A percentile compares a stretch with the other conserved stretches of the same genome.
phyloP scores from a whole-genome alignment of 768 basidiomycete species.

The Brasilioporus rufonigricans region DNA sequence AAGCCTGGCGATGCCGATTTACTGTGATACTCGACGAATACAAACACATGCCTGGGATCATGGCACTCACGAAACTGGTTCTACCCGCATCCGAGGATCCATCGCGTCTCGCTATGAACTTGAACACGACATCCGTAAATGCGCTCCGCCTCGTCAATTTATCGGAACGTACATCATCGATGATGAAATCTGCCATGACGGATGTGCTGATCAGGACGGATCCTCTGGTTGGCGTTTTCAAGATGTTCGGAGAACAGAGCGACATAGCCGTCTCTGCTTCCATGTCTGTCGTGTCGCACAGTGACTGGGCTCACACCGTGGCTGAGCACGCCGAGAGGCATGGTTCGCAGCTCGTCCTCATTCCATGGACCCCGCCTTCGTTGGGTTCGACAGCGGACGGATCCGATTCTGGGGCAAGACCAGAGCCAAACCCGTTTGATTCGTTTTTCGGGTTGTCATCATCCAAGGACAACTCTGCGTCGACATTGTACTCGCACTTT shows the following conservation, averaged over 20 bases:
- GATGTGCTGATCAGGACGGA: slow-evolving; percentile 70
- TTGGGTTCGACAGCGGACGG: slow-evolving; percentile 27
- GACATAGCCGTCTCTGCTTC: slow-evolving; percentile 62
- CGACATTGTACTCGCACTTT: slow-evolving; percentile 74
- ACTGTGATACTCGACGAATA: slow-evolving; percentile 89
- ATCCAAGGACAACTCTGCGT: slow-evolving; percentile 46
- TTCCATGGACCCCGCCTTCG: slow-evolving; percentile 74
- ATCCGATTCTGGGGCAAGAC: slow-evolving; percentile 23
- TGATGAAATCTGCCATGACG: slow-evolving; percentile 77
- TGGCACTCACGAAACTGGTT: slow-evolving; percentile 85
- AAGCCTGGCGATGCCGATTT: slow-evolving; percentile 45
- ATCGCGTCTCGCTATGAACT: background rate
- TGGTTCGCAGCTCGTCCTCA: slow-evolving; percentile 69
- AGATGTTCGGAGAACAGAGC: slow-evolving; percentile 74
- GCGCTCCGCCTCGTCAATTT: slow-evolving; percentile 88
- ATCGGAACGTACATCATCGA: slow-evolving; percentile 82
- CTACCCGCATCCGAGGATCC: slow-evolving; percentile 36
- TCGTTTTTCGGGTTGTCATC: slow-evolving; percentile 62
- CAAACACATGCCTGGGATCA: slow-evolving; percentile 84
- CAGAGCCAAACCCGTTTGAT: slow-evolving; percentile 68
- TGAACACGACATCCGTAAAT: slow-evolving; percentile 42
- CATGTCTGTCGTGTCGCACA: slow-evolving; percentile 72
- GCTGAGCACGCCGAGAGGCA: slow-evolving; percentile 54
- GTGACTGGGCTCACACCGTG: slow-evolving; percentile 70
- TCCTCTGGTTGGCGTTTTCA: slow-evolving; percentile 68